These are phyloP conservation scores for Echites panduratus DNA, from an alignment of 257 asterid species.

Conservation along the genomic window DNA sequence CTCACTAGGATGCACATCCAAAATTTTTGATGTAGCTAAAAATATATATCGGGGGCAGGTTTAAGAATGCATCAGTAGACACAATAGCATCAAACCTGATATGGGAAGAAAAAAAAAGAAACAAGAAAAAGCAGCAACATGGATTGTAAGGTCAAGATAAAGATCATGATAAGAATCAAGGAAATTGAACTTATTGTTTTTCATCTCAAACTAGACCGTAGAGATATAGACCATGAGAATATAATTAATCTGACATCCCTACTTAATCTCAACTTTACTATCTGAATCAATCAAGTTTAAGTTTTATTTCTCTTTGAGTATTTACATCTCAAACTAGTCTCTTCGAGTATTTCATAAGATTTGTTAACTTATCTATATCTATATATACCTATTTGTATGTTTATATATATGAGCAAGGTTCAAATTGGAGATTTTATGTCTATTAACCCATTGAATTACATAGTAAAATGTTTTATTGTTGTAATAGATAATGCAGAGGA, in stretches of 20 bases:
- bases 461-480: no score
- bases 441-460: no score
- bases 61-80: conserved; percentile 96
- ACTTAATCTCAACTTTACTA: not conserved
- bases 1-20: conserved; percentile 82
- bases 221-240: not conserved
- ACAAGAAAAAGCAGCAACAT: no score
- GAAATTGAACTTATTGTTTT: not conserved
- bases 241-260: no score
- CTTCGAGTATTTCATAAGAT: no score
- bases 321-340: not conserved
- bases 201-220: not conserved
- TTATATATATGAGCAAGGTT: no score
- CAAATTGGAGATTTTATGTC: no score
- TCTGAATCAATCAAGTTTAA: not conserved
- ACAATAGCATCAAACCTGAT: conserved; percentile 96
- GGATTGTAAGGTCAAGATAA: conserved; percentile 6
- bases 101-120: not conserved
- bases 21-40: conserved; percentile 76
- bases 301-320: not conserved
- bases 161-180: not conserved
- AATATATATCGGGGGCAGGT: conserved; percentile 99
- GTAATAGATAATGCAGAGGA: no score
- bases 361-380: no score
- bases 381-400: no score